phyloP scores from a whole-genome alignment of 495 filamentous ascomycete genomes.

The Aspergillus ellipticus region DNA sequence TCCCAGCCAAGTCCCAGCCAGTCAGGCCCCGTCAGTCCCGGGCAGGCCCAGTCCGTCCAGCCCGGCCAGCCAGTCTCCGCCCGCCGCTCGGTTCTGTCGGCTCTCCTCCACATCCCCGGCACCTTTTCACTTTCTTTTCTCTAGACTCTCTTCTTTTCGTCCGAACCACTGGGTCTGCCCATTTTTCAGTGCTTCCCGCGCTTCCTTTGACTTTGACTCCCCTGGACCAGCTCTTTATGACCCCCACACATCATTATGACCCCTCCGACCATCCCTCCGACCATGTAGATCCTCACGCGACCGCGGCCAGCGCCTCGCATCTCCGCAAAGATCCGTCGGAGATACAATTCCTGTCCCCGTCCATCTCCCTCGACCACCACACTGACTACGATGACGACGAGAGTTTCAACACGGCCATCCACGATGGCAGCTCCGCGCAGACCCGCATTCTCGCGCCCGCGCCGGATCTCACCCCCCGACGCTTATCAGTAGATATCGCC shows the following conservation, averaged over 20 bases:
- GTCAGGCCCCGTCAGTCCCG: no score
- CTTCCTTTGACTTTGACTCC: background rate
- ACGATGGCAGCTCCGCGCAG: conserved; percentile 8
- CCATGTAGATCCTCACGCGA: conserved; percentile 14
- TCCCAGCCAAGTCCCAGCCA: no score
- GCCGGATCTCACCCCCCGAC: conserved; percentile 14
- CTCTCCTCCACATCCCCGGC: background rate
- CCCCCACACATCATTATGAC: conserved; percentile 10
- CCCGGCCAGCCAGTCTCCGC: no score
- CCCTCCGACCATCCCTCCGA: background rate
- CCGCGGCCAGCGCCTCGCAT: background rate
- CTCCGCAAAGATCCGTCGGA: background rate
- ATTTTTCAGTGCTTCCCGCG: background rate
- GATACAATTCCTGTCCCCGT: background rate
- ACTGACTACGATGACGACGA: conserved; percentile 19
- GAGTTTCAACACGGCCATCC: conserved; percentile 18
- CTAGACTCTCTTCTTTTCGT: background rate
- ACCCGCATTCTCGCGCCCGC: conserved; percentile 13
- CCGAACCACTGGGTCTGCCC: background rate
- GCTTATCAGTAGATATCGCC: conserved; percentile 16
- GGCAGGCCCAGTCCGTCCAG: no score
- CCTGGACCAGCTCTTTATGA: conserved; percentile 9
- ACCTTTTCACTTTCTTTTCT: background rate
- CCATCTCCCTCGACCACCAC: background rate
- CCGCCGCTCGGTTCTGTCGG: background rate